phyloP scores from a whole-genome alignment of 2,329 filamentous ascomycete species.

The Aspergillus quadricinctus region DNA sequence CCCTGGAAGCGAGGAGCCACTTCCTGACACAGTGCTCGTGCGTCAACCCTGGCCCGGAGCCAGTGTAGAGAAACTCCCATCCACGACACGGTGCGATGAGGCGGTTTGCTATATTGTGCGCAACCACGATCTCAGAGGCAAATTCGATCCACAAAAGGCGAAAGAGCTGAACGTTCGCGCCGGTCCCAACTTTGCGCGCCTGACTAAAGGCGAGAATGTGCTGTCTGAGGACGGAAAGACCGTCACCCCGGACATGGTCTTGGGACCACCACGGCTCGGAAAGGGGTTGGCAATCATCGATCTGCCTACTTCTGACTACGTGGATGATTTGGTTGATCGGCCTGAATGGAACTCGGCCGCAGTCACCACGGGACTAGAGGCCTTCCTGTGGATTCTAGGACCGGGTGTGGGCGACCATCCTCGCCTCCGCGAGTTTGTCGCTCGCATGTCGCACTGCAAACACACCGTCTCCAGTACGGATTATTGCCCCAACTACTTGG shows the following conservation, averaged over 20 bases:
- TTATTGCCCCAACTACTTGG: constrained; percentile 68
- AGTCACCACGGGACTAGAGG: constrained; percentile 63
- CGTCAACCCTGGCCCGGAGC: constrained; percentile 76
- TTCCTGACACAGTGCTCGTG: constrained; percentile 67
- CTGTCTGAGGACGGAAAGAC: constrained; percentile 59
- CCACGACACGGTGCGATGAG: constrained; percentile 59
- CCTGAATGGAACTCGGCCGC: constrained; percentile 65
- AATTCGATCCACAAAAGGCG: constrained; percentile 67
- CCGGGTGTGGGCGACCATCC: constrained; percentile 60
- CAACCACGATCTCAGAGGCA: constrained; percentile 70
- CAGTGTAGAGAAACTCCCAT: constrained; percentile 60
- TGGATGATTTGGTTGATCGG: constrained; percentile 64
- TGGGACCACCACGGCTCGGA: constrained; percentile 64
- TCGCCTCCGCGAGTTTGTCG: constrained; percentile 65
- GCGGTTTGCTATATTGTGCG: constrained; percentile 86
- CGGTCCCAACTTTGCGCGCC: constrained; percentile 53
- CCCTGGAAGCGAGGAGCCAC: constrained; percentile 46
- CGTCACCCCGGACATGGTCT: constrained; percentile 82
- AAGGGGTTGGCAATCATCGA: constrained; percentile 76
- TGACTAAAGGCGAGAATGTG: constrained; percentile 63
- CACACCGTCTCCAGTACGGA: constrained; percentile 77
- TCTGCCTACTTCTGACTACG: constrained; percentile 65
- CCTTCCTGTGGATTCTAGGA: constrained; percentile 79
- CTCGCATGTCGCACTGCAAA: constrained; percentile 54
- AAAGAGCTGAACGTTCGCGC: constrained; percentile 59